Evolutionary conservation across 2,329 filamentous ascomycete genomes (phyloP).

Genomic region (Venturia nashicola): DNA sequence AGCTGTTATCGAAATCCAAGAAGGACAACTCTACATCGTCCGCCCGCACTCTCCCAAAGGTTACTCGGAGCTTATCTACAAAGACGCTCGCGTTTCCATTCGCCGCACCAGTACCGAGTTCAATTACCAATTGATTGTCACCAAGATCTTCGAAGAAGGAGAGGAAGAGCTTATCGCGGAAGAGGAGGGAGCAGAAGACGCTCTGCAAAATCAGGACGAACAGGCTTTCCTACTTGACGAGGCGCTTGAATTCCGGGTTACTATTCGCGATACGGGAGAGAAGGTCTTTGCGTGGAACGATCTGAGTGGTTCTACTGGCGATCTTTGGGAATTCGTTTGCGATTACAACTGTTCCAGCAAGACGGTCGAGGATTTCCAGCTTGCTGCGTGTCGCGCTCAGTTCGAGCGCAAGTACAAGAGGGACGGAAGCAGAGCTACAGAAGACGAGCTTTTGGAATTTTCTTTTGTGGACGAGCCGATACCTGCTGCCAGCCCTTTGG

Average conservation of each 20-base stretch:
- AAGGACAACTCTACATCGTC: slow-evolving; percentile 95
- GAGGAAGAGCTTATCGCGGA: slow-evolving; percentile 86
- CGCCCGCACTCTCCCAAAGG: slow-evolving; percentile 91
- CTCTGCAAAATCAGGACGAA: slow-evolving; percentile 78
- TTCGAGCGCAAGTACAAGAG: slow-evolving; percentile 93
- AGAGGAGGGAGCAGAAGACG: slow-evolving; percentile 74
- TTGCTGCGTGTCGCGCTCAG: slow-evolving; percentile 81
- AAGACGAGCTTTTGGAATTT: slow-evolving; percentile 71
- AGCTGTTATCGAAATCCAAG: slow-evolving; percentile 83
- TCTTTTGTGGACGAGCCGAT: slow-evolving; percentile 57
- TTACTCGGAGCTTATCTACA: slow-evolving; percentile 98
- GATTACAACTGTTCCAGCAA: slow-evolving; percentile 57
- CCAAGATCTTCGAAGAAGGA: slow-evolving; percentile 93
- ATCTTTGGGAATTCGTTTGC: slow-evolving; percentile 97
- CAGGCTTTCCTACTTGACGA: slow-evolving; percentile 96
- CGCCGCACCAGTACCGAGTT: slow-evolving; percentile 88
- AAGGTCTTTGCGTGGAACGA: slow-evolving; percentile 91
- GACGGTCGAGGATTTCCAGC: slow-evolving; percentile 69
- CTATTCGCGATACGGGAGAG: slow-evolving; percentile 66
- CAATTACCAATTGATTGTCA: slow-evolving; percentile 93
- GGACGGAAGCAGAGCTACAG: slow-evolving; percentile 65
- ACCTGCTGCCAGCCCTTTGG: slow-evolving; percentile 46
- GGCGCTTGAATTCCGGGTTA: slow-evolving; percentile 72
- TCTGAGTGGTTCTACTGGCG: slow-evolving; percentile 80
- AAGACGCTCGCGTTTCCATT: slow-evolving; percentile 86